Base-by-base conservation (phyloP, 306 rosid genomes). In the Acacia confusa region DNA sequence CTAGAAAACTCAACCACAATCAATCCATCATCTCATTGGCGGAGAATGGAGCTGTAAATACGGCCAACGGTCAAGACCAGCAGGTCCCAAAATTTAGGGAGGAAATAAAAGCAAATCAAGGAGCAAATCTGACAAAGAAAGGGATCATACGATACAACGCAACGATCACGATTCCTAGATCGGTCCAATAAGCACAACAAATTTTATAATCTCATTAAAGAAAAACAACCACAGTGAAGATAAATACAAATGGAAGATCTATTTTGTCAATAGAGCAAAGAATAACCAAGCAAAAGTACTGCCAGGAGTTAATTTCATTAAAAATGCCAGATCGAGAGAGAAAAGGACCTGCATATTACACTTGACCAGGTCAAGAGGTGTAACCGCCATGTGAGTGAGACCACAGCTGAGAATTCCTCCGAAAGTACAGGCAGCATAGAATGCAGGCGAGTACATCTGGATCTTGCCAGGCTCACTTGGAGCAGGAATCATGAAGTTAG, bases 321-420 rank as follows among this genome's bases (percentile, higher is more conserved):
- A n/a, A 25, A 16, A 19, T 4, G 22, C 41, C 69, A 74, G 86
- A 83, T 83, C 81, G 30, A 74, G 76, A 53, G 77, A 11, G 53
- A 53, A 9, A 10, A 36, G 28, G 25, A 94, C 98, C 99, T 93
- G 99, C 91, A 93, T 93, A 77, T 95, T 95, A 79, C 99, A 95
- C 85, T 93, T 95, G 87, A 95, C 94, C 50, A 95, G 87, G 78
- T 95, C 99, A 78, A 93, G 98, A 80, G 99, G 99, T 48, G 99
- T 93, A 73, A 90, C 89, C n/a, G 91, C 79, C 85, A 2, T 92
- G 87, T 93, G 99, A 78, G 99, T 93, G 86, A 83, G 94, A 55
- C 99, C 98, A 52, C 99, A 95, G 88, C 93, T 74, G 30, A 95
- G 90, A 36, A 55, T 89, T 50, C 99, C 99, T 11, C 96, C 98